A percentile compares a stretch with the other conserved stretches of the same genome.
These are phyloP conservation scores for Jamesozyma piceae DNA, from an alignment of 805 yeast genomes.

Conservation along the genomic window DNA sequence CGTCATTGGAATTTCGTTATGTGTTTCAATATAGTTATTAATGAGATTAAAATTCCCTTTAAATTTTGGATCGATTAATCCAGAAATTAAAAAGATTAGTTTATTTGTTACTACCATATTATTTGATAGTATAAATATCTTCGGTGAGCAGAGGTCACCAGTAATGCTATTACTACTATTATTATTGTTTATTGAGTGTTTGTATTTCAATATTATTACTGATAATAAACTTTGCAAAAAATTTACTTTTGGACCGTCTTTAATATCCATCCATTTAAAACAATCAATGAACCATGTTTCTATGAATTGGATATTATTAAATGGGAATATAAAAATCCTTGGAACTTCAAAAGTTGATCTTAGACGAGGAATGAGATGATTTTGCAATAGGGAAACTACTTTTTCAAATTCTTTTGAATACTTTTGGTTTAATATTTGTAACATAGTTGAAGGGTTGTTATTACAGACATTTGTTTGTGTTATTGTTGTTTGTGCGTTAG, in stretches of 20 bases:
- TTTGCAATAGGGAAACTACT: conserved; percentile 23
- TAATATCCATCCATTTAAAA: conserved; percentile 35
- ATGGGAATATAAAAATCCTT: conserved; percentile 30
- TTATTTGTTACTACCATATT: conserved; percentile 54
- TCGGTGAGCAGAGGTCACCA: too few species aligned
- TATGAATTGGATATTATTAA: conserved; percentile 21
- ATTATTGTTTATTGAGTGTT: conserved; percentile 13
- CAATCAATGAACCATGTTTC: conserved; percentile 34
- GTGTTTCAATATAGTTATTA: neutral
- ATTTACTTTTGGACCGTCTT: conserved; percentile 32
- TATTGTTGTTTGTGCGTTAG: neutral
- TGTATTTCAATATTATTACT: conserved; percentile 20
- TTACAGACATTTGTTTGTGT: neutral
- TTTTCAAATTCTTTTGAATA: conserved; percentile 17
- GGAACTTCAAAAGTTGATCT: conserved; percentile 29
- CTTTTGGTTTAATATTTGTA: conserved; percentile 7
- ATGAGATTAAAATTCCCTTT: conserved; percentile 6
- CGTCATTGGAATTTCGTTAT: neutral
- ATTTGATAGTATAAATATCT: conserved; percentile 49
- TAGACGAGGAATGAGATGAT: conserved; percentile 26
- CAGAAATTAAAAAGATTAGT: conserved; percentile 44
- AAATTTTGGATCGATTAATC: conserved; percentile 35
- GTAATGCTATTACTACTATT: conserved; percentile 33
- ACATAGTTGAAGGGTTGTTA: neutral
- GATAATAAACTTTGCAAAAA: conserved; percentile 25